phyloP scores from a whole-genome alignment of 768 basidiomycete species.

The Mycena rebaudengoi region DNA sequence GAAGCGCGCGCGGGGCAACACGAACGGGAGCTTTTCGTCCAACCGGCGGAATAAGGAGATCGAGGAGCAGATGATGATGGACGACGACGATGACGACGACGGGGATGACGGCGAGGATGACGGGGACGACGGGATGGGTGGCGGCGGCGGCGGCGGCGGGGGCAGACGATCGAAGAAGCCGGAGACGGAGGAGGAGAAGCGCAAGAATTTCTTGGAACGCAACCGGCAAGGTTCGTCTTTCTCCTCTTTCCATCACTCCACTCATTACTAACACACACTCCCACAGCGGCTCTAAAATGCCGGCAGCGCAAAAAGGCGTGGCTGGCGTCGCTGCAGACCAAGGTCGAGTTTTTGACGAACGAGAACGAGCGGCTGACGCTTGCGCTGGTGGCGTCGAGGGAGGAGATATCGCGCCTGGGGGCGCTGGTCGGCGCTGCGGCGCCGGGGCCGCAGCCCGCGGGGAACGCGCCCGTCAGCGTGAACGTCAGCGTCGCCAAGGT shows the following conservation, averaged over 20 bases:
- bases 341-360: conserved; percentile 89
- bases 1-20: conserved; percentile 51
- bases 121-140: conserved; percentile 29
- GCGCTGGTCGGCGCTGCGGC: conserved; percentile 74
- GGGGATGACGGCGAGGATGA: conserved; percentile 50
- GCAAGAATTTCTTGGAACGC: conserved; percentile 94
- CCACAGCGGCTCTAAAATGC: conserved; percentile 95
- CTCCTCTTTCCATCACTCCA: neutral
- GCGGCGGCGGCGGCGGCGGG: conserved; percentile 26
- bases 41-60: conserved; percentile 40
- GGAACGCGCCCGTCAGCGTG: conserved; percentile 23
- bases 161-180: conserved; percentile 67
- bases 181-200: conserved; percentile 98
- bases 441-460: conserved; percentile 46
- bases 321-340: conserved; percentile 90
- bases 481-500: conserved; percentile 22
- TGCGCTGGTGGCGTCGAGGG: conserved; percentile 87
- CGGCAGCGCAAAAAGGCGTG: conserved; percentile 99
- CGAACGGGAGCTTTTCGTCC: conserved; percentile 41
- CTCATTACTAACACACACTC: neutral
- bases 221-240: conserved; percentile 88
- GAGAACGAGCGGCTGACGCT: conserved; percentile 95
- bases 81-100: conserved; percentile 48
- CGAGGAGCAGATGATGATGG: conserved; percentile 44
- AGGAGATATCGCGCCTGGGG: conserved; percentile 88